Evolutionary conservation across 371 early-diverging fungal genomes (phyloP).

Genomic region (Mycotypha africana): DNA sequence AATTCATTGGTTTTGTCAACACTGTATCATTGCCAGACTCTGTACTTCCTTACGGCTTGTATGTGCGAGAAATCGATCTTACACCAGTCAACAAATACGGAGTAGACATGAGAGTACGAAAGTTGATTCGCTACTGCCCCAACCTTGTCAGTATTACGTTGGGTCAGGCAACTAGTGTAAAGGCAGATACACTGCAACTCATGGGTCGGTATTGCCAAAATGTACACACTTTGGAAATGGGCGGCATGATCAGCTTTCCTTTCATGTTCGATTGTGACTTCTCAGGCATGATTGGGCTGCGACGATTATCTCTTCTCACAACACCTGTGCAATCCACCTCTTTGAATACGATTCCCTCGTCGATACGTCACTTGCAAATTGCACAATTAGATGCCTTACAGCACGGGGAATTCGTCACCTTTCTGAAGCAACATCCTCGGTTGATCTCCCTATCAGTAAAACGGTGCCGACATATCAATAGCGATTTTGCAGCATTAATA

Average conservation of each 20-base stretch:
- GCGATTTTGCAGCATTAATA: slow-evolving; percentile 5
- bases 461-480: slow-evolving; percentile 7
- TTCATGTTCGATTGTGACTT: slow-evolving; percentile 23
- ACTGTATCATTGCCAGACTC: slow-evolving; percentile 5
- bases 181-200: slow-evolving; percentile 10
- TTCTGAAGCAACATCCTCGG: slow-evolving; percentile 1
- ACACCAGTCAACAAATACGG: slow-evolving; percentile 18
- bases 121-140: slow-evolving; percentile 8
- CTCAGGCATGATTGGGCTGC: slow-evolving; percentile 8
- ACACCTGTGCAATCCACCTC: slow-evolving; percentile 12
- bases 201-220: slow-evolving; percentile 8
- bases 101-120: slow-evolving; percentile 7
- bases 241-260: slow-evolving; percentile 12
- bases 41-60: slow-evolving; percentile 6
- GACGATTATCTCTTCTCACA: background rate
- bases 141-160: slow-evolving; percentile 4
- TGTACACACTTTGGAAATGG: slow-evolving; percentile 10
- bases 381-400: slow-evolving; percentile 12
- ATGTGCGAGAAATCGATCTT: slow-evolving; percentile 10
- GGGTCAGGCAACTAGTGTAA: slow-evolving; percentile 14
- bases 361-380: slow-evolving; percentile 6
- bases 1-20: slow-evolving; percentile 16
- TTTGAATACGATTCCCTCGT: slow-evolving; percentile 4
- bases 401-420: background rate
- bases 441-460: slow-evolving; percentile 2